Evolutionary conservation across 768 basidiomycete species (phyloP).

Genomic region (Megacollybia marginata): DNA sequence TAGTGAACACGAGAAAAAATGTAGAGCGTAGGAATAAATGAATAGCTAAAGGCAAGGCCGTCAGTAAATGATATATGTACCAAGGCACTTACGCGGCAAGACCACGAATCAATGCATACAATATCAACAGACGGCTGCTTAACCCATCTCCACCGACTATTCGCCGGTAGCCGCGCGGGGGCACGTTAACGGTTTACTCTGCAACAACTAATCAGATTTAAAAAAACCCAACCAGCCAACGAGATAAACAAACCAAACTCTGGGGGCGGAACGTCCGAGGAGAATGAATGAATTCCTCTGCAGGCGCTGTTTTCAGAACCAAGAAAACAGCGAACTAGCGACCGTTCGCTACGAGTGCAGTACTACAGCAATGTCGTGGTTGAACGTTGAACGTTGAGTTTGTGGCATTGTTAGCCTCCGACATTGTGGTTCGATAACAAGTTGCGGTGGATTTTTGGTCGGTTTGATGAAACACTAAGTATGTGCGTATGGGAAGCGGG

Average conservation of each 20-base stretch:
- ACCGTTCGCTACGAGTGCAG: conserved; percentile 54
- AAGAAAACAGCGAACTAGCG: conserved; percentile 46
- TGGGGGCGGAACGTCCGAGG: conserved; percentile 57
- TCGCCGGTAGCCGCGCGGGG: too few relatives aligned
- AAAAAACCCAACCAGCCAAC: not conserved
- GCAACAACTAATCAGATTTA: not conserved
- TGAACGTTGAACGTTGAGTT: too few relatives aligned
- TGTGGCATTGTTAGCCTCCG: conserved; percentile 7
- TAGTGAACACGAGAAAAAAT: conserved; percentile 47
- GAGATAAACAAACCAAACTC: conserved; percentile 32
- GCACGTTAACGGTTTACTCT: conserved; percentile 39
- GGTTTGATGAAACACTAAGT: too few relatives aligned
- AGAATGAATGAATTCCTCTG: conserved; percentile 51
- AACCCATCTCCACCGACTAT: conserved; percentile 42
- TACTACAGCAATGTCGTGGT: too few relatives aligned
- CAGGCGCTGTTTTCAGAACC: conserved; percentile 47
- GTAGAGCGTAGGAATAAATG: conserved; percentile 50
- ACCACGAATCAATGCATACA: conserved; percentile 45
- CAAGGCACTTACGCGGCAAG: conserved; percentile 56
- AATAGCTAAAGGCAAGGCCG: conserved; percentile 33
- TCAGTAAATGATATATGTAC: not conserved
- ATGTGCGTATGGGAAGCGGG: too few relatives aligned
- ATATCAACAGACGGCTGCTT: conserved; percentile 35
- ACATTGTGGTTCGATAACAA: not conserved
- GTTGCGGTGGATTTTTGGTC: too few relatives aligned